Percentiles rank a stretch among this genome's conserved stretches.
phyloP scores from a whole-genome alignment of 139 green algal genomes.

The Micractinium conductrix region DNA sequence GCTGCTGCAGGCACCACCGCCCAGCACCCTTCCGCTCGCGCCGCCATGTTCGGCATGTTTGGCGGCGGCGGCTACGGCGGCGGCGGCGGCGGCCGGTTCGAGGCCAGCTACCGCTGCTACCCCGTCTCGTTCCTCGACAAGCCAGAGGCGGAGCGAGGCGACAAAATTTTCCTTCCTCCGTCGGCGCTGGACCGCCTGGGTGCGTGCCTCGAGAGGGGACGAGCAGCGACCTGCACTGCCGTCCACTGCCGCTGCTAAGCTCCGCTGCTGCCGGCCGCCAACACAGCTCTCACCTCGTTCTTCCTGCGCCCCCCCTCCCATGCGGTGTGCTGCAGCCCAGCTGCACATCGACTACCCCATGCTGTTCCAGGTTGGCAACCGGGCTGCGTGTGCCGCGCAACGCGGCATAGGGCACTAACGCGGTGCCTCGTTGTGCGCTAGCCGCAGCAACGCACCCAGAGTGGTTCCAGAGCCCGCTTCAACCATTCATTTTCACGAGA shows the following conservation, averaged over 20 bases:
- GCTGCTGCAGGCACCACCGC: neutral
- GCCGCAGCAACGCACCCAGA: too few species aligned
- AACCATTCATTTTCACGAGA: too few species aligned
- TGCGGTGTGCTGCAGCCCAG: conserved; percentile 73
- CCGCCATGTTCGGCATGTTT: conserved; percentile 51
- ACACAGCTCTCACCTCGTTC: neutral
- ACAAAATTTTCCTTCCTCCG: conserved; percentile 98
- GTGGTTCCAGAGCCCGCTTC: too few species aligned
- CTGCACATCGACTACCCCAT: conserved; percentile 99
- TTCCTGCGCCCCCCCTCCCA: neutral
- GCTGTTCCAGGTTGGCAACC: conserved; percentile 97
- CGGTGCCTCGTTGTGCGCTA: too few species aligned
- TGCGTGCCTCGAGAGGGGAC: conserved; percentile 44
- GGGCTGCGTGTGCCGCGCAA: too few species aligned
- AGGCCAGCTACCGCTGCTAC: conserved; percentile 88
- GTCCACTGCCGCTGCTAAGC: too few species aligned
- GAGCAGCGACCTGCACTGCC: too few species aligned
- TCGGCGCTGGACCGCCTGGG: conserved; percentile 93
- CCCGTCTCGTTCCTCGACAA: conserved; percentile 97
- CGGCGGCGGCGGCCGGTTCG: conserved; percentile 62
- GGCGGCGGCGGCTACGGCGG: conserved; percentile 30
- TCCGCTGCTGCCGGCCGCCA: too few species aligned
- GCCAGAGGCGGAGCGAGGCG: conserved; percentile 81
- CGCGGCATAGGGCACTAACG: too few species aligned
- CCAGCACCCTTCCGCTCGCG: neutral